These are phyloP conservation scores for Cladorrhinum samala DNA, from an alignment of 495 filamentous ascomycete species.

Conservation along the genomic window DNA sequence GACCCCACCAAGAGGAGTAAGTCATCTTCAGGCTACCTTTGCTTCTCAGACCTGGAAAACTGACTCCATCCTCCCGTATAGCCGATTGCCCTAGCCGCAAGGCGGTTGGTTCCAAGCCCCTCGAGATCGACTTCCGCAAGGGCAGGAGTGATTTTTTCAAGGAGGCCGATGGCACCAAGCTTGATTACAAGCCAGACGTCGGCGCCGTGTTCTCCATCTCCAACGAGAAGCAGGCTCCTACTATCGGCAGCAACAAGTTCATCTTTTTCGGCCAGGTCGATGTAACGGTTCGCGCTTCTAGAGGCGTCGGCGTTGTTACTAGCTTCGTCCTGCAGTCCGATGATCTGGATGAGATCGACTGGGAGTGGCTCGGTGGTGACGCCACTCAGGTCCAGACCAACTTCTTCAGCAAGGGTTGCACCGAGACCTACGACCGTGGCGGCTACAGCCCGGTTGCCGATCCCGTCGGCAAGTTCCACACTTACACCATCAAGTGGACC, in stretches of 20 bases:
- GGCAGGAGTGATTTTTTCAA: slow-evolving; percentile 62
- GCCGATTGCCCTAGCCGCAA: slow-evolving; percentile 62
- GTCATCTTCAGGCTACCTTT: slow-evolving; percentile 17
- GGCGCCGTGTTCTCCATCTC: slow-evolving; percentile 73
- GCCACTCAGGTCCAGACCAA: slow-evolving; percentile 71
- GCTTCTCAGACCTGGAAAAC: neutral
- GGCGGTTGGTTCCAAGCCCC: slow-evolving; percentile 57
- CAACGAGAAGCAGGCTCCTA: slow-evolving; percentile 69
- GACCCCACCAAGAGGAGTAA: slow-evolving; percentile 65
- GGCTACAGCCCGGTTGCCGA: slow-evolving; percentile 56
- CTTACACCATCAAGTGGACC: slow-evolving; percentile 87
- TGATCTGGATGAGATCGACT: slow-evolving; percentile 92
- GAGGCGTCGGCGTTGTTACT: slow-evolving; percentile 69
- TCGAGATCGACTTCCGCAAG: slow-evolving; percentile 70
- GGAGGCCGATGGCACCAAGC: slow-evolving; percentile 51
- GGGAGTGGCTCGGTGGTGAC: slow-evolving; percentile 71
- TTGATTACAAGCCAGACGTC: slow-evolving; percentile 56
- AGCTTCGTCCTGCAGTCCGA: slow-evolving; percentile 85
- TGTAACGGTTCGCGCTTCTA: slow-evolving; percentile 58
- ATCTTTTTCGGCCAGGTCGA: slow-evolving; percentile 78
- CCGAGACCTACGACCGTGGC: slow-evolving; percentile 64
- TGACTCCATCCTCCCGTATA: neutral
- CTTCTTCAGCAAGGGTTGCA: slow-evolving; percentile 92
- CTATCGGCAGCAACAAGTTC: slow-evolving; percentile 61
- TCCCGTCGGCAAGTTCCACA: slow-evolving; percentile 64